A percentile compares a stretch with the other conserved stretches of the same genome.
phyloP scores from a whole-genome alignment of 176 grass and related monocot genomes.

The Eragrostis curvula region DNA sequence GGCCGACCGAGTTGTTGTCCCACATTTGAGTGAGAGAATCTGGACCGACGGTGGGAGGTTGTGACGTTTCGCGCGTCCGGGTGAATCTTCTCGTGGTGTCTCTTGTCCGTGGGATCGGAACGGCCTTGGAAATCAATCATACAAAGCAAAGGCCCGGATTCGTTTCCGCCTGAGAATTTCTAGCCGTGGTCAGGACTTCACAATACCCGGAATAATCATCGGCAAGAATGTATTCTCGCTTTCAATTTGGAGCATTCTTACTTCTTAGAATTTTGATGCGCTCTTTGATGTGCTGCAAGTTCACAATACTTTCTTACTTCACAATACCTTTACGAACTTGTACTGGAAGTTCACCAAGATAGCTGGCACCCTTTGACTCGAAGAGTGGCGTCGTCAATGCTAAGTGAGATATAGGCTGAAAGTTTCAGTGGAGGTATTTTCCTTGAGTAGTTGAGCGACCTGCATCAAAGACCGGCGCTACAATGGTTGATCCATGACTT shows the following conservation, averaged over 20 bases:
- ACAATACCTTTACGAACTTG: too few species aligned
- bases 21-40: background rate
- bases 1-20: background rate
- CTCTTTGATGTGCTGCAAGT: too few species aligned
- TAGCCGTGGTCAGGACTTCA: background rate
- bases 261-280: background rate
- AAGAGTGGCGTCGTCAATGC: background rate
- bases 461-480: background rate
- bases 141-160: background rate
- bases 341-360: background rate
- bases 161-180: background rate
- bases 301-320: too few species aligned
- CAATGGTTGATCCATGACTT: background rate
- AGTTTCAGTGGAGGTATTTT: background rate
- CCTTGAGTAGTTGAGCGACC: background rate
- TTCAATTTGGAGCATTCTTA: background rate
- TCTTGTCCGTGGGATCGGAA: background rate
- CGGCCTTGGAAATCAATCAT: background rate
- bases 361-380: background rate
- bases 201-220: background rate
- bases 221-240: background rate
- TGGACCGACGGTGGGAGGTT: background rate
- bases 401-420: background rate
- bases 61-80: background rate
- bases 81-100: constrained; percentile 26